Conservation (phyloP, 495 filamentous ascomycete genomes). For the Eremomyces bilateralis region DNA sequence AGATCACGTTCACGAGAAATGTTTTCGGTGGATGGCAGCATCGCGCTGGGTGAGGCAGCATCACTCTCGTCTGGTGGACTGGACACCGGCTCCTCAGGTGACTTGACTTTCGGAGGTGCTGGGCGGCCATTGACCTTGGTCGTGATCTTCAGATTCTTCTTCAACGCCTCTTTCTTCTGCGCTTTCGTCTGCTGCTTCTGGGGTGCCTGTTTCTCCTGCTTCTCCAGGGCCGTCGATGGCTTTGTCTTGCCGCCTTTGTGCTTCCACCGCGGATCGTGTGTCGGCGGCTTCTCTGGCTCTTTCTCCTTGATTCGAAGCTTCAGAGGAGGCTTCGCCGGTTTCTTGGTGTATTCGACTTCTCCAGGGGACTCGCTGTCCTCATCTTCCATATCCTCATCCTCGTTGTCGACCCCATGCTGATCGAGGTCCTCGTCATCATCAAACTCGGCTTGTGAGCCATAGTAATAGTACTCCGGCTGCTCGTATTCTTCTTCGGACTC, state of each 20-base stretch:
- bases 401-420: slow-evolving; percentile 12
- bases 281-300: slow-evolving; percentile 1
- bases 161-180: too few relatives aligned
- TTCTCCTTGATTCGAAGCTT: slow-evolving; percentile 2
- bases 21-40: too few relatives aligned
- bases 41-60: too few relatives aligned
- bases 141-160: too few relatives aligned
- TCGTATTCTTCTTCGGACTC: slow-evolving; percentile 19
- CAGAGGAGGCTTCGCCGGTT: slow-evolving; percentile 3
- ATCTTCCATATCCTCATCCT: slow-evolving; percentile 17
- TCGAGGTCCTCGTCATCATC: slow-evolving; percentile 18
- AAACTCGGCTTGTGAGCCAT: too few relatives aligned
- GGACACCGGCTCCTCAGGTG: too few relatives aligned
- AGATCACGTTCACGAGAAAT: not conserved
- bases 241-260: too few relatives aligned
- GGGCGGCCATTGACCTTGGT: too few relatives aligned
- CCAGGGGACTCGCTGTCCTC: slow-evolving; percentile 9
- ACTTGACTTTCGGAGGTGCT: too few relatives aligned
- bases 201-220: slow-evolving; percentile 6
- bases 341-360: slow-evolving; percentile 7
- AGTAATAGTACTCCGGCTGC: too few relatives aligned
- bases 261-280: slow-evolving; percentile 1
- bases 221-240: too few relatives aligned
- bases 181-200: slow-evolving; percentile 3
- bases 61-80: too few relatives aligned